These are phyloP conservation scores for Globisporangium canariense DNA, from an alignment of 352 stramenopile species.

Conservation along the genomic window DNA sequence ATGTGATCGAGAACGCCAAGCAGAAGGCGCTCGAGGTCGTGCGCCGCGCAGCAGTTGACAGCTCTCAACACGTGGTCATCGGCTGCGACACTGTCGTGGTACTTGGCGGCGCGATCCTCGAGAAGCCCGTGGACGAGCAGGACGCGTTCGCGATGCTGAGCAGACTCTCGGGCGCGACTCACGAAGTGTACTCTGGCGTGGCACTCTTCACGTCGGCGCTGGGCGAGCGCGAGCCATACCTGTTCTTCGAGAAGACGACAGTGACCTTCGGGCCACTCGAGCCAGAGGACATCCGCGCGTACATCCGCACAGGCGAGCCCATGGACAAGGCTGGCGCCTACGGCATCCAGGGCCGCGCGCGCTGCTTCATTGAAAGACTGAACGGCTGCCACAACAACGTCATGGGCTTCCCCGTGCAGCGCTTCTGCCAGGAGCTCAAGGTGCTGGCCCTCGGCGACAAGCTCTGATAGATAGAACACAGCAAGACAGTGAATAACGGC, in stretches of 20 bases:
- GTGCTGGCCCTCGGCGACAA: constrained; percentile 31
- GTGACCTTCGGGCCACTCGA: constrained; percentile 59
- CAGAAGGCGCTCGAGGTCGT: constrained; percentile 78
- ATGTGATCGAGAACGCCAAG: constrained; percentile 77
- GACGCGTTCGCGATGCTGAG: constrained; percentile 81
- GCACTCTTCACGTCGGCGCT: constrained; percentile 55
- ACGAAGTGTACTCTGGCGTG: constrained; percentile 89
- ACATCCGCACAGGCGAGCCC: constrained; percentile 86
- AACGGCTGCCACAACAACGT: constrained; percentile 92
- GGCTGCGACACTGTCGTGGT: constrained; percentile 90
- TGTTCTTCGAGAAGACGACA: constrained; percentile 70
- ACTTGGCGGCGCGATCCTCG: constrained; percentile 78
- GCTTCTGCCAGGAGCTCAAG: constrained; percentile 66
- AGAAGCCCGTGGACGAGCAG: constrained; percentile 84
- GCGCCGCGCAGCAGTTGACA: constrained; percentile 24
- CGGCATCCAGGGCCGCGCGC: constrained; percentile 83
- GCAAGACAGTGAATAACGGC: not conserved
- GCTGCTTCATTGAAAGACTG: constrained; percentile 77
- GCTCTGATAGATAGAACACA: constrained; percentile 24
- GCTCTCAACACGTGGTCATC: constrained; percentile 49
- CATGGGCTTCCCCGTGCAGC: constrained; percentile 85
- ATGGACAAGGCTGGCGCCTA: constrained; percentile 93
- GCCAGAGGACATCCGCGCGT: constrained; percentile 61
- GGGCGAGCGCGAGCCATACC: constrained; percentile 41
- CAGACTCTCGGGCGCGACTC: constrained; percentile 59